A percentile compares a stretch with the other conserved stretches of the same genome.
phyloP scores from a whole-genome alignment of 257 asterid genomes.

The Rhazya stricta region DNA sequence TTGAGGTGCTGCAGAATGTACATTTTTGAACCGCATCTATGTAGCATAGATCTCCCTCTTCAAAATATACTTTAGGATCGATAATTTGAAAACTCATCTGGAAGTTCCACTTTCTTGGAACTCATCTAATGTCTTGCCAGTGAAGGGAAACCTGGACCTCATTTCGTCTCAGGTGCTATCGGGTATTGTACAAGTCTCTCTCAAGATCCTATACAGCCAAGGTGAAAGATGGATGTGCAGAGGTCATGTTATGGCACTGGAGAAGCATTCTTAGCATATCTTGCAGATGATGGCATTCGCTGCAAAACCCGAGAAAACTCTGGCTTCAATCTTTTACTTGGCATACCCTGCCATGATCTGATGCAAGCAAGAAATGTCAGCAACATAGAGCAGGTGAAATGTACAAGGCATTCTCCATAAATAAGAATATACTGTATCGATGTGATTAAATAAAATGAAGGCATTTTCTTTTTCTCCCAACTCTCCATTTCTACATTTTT shows the following conservation, averaged over 20 bases:
- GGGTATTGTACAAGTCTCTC: slow-evolving; percentile 15
- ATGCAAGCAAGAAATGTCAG: slow-evolving; percentile 4
- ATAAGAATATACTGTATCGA: neutral
- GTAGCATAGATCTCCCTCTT: neutral
- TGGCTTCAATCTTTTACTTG: slow-evolving; percentile 61
- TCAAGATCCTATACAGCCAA: slow-evolving; percentile 28
- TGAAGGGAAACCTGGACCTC: neutral
- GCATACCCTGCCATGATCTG: slow-evolving; percentile 69
- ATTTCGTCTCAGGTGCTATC: slow-evolving; percentile 6
- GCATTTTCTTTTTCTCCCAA: too few relatives aligned
- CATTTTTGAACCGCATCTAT: neutral
- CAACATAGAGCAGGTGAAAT: neutral
- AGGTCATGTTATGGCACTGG: slow-evolving; percentile 43
- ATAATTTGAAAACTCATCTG: neutral
- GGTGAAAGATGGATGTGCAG: slow-evolving; percentile 10
- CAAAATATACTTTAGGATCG: neutral
- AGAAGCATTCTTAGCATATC: slow-evolving; percentile 56
- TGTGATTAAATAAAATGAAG: neutral
- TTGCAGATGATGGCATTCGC: slow-evolving; percentile 51
- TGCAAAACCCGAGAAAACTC: slow-evolving; percentile 59
- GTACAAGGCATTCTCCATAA: neutral
- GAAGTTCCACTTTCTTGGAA: neutral
- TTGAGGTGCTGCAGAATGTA: neutral
- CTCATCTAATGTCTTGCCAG: neutral
- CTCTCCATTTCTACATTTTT: too few relatives aligned